Conservation (phyloP, 768 basidiomycete species). For the Cyclocybe aegerita region DNA sequence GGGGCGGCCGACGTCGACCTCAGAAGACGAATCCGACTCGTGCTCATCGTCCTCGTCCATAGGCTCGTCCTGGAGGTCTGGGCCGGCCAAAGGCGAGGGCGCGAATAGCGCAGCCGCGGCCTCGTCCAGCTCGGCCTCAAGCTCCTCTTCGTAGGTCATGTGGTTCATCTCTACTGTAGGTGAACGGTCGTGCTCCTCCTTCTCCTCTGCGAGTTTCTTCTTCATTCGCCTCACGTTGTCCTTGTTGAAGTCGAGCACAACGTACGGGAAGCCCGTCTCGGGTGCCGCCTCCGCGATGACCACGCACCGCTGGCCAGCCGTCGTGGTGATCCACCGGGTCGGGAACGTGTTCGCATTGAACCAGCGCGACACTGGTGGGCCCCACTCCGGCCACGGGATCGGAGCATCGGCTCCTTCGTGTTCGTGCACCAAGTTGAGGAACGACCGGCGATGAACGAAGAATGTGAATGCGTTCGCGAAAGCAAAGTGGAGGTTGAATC, state of each 20-base stretch:
- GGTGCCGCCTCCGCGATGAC: slow-evolving; percentile 14
- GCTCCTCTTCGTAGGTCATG: not conserved
- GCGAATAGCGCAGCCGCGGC: not conserved
- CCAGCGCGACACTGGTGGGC: slow-evolving; percentile 32
- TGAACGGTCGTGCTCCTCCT: not conserved
- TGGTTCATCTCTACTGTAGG: not conserved
- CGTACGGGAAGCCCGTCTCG: slow-evolving; percentile 5
- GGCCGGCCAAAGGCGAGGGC: too few relatives aligned
- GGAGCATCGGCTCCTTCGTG: not conserved
- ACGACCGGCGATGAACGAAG: slow-evolving; percentile 34
- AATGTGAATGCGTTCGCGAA: slow-evolving; percentile 26
- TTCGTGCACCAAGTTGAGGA: slow-evolving; percentile 18
- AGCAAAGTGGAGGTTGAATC: slow-evolving; percentile 3
- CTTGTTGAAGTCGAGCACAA: slow-evolving; percentile 28
- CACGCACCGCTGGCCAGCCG: slow-evolving; percentile 33
- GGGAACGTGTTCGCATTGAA: slow-evolving; percentile 27
- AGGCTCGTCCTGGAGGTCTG: not conserved
- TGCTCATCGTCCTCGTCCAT: slow-evolving; percentile 1
- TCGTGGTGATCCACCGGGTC: slow-evolving; percentile 40
- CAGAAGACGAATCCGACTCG: not conserved
- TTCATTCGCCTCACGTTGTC: slow-evolving; percentile 15
- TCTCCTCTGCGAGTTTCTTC: slow-evolving; percentile 1
- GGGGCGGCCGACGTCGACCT: not conserved
- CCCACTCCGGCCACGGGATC: slow-evolving; percentile 34
- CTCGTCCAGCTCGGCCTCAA: not conserved